Conservation (phyloP, 2,329 filamentous ascomycete genomes). For the Stachybotrys chartarum region DNA sequence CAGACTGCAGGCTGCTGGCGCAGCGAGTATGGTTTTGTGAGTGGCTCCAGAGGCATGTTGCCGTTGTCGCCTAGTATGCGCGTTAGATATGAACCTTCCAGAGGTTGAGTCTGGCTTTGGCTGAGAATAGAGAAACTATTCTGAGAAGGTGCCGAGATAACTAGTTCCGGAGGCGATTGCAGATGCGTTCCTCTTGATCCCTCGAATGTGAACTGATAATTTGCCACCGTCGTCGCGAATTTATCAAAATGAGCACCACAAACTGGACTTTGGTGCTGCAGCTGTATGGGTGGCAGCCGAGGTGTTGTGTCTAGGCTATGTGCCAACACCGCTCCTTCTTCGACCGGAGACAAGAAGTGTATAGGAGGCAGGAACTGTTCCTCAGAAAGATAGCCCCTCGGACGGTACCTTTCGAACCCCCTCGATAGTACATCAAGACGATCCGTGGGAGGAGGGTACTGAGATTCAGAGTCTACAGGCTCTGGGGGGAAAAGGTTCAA, state of each 20-base stretch:
- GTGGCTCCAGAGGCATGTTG: background rate
- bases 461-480: background rate
- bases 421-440: background rate
- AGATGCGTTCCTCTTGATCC: background rate
- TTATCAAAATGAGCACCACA: background rate
- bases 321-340: background rate
- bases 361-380: background rate
- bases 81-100: background rate
- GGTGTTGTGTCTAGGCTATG: background rate
- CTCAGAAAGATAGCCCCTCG: background rate
- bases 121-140: background rate
- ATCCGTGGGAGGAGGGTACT: background rate
- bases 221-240: background rate
- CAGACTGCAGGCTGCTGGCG: too few species aligned
- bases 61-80: background rate
- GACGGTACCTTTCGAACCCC: background rate
- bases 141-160: background rate
- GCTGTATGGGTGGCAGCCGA: background rate
- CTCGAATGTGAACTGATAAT: background rate
- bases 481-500: background rate
- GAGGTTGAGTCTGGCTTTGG: background rate
- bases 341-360: background rate
- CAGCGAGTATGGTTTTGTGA: too few species aligned
- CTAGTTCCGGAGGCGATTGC: background rate
- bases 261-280: background rate